Base-by-base conservation (phyloP, 495 filamentous ascomycete genomes). In the Viridothelium virens region DNA sequence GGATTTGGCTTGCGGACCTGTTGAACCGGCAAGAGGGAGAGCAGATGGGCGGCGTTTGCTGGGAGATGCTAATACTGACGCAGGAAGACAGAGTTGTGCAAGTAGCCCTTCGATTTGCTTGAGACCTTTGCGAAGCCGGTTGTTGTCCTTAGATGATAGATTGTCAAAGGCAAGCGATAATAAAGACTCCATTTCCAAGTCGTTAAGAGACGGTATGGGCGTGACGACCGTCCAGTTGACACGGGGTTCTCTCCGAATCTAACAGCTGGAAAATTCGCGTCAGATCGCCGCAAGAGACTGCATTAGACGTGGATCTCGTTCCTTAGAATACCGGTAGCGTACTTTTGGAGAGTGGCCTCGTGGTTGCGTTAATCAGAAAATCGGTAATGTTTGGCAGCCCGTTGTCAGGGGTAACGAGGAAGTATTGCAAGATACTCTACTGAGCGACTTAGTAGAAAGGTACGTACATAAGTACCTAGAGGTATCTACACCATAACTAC, bases 41-140 rank as follows among this genome's bases (percentile, higher is more conserved):
- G 62, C 68, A n/a, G 83, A 78, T 36, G 78, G 75, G 9, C 80
- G 80, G 56, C 78, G 78, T 53, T 70, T 66, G 69, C 74, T 71
- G 69, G 74, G 67, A 69, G 76, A 70, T 68, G 73, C 64, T 44
- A 63, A 64, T 69, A 79, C 79, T 50, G 82, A 71, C 61, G 84
- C 82, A 10, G 87, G 88, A 4, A 98, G 85, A 77, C 94, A 97
- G 75, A 98, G 94, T 77, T 96, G 92, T 4, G 94, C 94, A 37
- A 98, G 86, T 38, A 98, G 85, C 18, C 94, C 94, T 78, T 98
- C 94, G 61, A 97, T 90, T 77, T 96, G 93, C 65, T 91, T 90
- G 64, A 98, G 81, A 38, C 94, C 94, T 79, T 97, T 97, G 59
- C 90, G 86, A 72, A 97, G 89, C 79, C 96, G 94, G 74, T 82